phyloP scores from a whole-genome alignment of 305 asterid species.

The Solanum hybrid region DNA sequence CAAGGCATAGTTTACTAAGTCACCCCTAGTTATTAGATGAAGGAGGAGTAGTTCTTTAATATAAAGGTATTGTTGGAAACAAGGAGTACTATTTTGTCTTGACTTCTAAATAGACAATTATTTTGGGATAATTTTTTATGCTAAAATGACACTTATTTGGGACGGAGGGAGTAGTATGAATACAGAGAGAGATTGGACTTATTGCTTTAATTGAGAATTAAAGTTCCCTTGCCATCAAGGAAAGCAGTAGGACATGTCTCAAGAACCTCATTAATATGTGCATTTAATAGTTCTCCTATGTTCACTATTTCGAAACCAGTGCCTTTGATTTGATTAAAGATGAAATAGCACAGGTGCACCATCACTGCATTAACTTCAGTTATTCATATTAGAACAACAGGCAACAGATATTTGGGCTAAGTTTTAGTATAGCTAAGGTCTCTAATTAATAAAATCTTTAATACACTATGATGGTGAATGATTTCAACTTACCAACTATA shows the following conservation, averaged over 20 bases:
- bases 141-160: neutral
- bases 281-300: neutral
- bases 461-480: neutral
- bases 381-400: neutral
- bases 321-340: neutral
- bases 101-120: neutral
- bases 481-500: neutral
- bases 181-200: neutral
- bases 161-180: neutral
- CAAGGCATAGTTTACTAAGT: neutral
- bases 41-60: neutral
- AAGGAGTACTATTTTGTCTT: neutral
- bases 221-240: slow-evolving; percentile 1
- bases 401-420: neutral
- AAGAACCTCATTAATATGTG: neutral
- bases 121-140: neutral
- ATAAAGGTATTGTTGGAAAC: neutral
- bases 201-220: neutral
- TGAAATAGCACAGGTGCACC: neutral
- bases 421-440: neutral
- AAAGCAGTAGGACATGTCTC: neutral
- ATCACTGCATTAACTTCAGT: neutral
- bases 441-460: neutral
- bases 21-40: neutral
- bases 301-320: neutral